phyloP scores from a whole-genome alignment of 371 early-diverging fungal species.

The Coemansia sp. region DNA sequence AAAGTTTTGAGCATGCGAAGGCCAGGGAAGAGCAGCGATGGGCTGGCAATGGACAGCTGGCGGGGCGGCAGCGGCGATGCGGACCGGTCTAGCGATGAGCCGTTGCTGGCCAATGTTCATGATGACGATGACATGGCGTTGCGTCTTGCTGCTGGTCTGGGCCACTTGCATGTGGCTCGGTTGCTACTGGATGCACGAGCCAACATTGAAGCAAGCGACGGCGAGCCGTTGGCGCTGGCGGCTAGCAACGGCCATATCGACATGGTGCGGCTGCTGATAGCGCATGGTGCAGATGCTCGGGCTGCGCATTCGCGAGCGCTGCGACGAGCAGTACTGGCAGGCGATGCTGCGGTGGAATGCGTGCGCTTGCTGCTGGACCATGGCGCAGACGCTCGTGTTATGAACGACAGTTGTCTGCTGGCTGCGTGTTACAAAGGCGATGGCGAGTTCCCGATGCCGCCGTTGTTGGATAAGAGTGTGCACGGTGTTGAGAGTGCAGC shows the following conservation, averaged over 20 bases:
- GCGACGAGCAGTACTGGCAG: slow-evolving; percentile 45
- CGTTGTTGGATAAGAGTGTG: not conserved
- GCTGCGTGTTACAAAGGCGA: slow-evolving; percentile 51
- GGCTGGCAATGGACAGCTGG: slow-evolving; percentile 27
- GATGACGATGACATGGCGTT: slow-evolving; percentile 36
- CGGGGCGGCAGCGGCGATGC: slow-evolving; percentile 17
- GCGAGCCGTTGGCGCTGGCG: slow-evolving; percentile 47
- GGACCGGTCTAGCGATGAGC: not conserved
- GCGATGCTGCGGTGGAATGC: slow-evolving; percentile 33
- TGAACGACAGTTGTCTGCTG: slow-evolving; percentile 49
- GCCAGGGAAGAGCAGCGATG: not conserved
- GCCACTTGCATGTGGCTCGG: slow-evolving; percentile 18
- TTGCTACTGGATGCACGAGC: slow-evolving; percentile 34
- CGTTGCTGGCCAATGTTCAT: slow-evolving; percentile 28
- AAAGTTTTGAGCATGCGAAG: slow-evolving; percentile 25
- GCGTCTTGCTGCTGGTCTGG: slow-evolving; percentile 29
- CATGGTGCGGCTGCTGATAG: slow-evolving; percentile 20
- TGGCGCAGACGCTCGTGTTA: slow-evolving; percentile 36
- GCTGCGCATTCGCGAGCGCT: slow-evolving; percentile 40
- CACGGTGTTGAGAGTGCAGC: not conserved
- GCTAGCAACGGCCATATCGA: slow-evolving; percentile 20
- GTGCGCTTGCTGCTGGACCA: slow-evolving; percentile 22
- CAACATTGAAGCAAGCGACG: slow-evolving; percentile 13
- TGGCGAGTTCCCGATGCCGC: slow-evolving; percentile 23
- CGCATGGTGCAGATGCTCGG: slow-evolving; percentile 29